phyloP scores from a whole-genome alignment of 169 alveolate genomes.

The Theileria luwenshuni region DNA sequence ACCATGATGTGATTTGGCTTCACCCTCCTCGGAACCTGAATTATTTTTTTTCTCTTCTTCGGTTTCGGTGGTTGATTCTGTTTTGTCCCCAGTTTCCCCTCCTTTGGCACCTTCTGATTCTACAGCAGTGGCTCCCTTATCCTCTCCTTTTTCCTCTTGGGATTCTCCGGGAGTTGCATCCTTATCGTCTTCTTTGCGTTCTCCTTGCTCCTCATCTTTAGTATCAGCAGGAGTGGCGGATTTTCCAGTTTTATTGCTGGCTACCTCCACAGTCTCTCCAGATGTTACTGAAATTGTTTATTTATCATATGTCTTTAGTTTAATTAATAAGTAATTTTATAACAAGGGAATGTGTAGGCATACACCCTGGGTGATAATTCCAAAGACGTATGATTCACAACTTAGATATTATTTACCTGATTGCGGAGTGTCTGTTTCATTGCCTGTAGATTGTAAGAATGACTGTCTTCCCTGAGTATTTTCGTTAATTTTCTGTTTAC shows the following conservation, averaged over 20 bases:
- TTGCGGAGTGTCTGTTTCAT: background rate
- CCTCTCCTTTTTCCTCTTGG: too few relatives aligned
- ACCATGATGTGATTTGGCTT: background rate
- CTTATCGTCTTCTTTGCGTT: constrained; percentile 1
- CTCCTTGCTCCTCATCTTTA: background rate
- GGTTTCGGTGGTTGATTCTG: background rate
- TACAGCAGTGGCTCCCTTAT: background rate
- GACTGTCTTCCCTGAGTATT: constrained; percentile 1
- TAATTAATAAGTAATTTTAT: background rate
- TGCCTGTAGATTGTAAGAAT: background rate
- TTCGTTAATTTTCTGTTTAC: background rate
- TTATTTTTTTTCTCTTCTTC: background rate
- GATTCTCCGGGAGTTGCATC: too few relatives aligned
- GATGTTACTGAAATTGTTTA: background rate
- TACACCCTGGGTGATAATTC: too few relatives aligned
- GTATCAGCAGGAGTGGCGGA: background rate
- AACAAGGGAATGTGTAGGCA: background rate
- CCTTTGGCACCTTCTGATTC: background rate
- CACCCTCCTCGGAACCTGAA: background rate
- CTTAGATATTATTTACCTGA: constrained; percentile 4
- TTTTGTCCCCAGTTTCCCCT: background rate
- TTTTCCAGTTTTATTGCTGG: constrained; percentile 1
- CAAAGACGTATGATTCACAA: too few relatives aligned
- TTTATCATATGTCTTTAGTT: background rate
- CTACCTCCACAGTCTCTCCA: constrained; percentile 25